Percentiles rank a stretch among this genome's conserved stretches.
phyloP scores from a whole-genome alignment of 768 basidiomycete species.

The Kwoniella bestiolae region DNA sequence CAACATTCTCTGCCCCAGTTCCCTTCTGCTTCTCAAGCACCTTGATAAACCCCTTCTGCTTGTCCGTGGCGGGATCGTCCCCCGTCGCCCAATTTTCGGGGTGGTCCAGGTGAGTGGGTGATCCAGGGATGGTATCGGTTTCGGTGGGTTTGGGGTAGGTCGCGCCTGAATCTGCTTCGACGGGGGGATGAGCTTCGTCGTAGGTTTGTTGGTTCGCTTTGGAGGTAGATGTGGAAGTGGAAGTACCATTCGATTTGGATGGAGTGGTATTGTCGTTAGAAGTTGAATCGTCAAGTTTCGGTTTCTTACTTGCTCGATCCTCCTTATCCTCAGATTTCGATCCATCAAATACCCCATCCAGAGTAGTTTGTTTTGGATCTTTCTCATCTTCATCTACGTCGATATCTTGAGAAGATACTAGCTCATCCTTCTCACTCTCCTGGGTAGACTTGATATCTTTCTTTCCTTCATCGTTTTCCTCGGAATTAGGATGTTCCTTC shows the following conservation, averaged over 20 bases:
- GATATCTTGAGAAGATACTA: neutral
- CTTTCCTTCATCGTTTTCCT: neutral
- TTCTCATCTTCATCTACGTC: conserved; percentile 13
- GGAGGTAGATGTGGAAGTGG: neutral
- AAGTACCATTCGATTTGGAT: neutral
- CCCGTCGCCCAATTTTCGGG: conserved; percentile 58
- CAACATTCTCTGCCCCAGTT: conserved; percentile 23
- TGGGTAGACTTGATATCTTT: neutral
- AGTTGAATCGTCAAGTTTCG: conserved; percentile 9
- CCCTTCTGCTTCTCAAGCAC: conserved; percentile 57
- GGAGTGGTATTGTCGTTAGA: neutral
- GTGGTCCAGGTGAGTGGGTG: conserved; percentile 49
- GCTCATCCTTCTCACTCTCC: neutral
- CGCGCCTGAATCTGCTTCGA: neutral
- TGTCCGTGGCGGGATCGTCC: conserved; percentile 55
- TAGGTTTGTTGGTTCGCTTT: neutral
- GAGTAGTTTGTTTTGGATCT: conserved; percentile 17
- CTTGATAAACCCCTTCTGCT: conserved; percentile 55
- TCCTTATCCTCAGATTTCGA: conserved; percentile 2
- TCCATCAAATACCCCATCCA: conserved; percentile 14
- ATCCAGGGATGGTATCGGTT: conserved; percentile 30
- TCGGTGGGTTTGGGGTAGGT: neutral
- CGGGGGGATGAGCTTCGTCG: neutral
- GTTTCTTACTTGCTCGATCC: conserved; percentile 19
- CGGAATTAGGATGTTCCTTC: neutral